Base-by-base conservation (phyloP, 2,329 filamentous ascomycete species). In the Epichloe uncinata region DNA sequence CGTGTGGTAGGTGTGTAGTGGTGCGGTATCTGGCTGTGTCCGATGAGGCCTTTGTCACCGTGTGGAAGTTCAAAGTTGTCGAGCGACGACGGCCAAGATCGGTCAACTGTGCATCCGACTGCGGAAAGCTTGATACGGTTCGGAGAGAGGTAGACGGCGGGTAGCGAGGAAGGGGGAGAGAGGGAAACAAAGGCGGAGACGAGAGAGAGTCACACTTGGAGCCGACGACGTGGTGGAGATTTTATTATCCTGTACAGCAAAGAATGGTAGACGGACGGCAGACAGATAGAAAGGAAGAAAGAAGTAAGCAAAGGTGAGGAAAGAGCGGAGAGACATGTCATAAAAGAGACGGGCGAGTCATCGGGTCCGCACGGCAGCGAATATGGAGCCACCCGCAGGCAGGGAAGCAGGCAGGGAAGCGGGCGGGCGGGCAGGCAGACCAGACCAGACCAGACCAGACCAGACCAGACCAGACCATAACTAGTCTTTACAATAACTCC, bases 261-360 rank as follows among this genome's bases (percentile, higher is more conserved):
- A 4, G 33, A 16, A 13, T 16, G 38, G 35, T 20, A 11, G 38
- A 26, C 15, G 26, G 33, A 38, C 16, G 20, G 43, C 20, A 13
- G 18, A 43, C 22, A 16, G 42, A 41, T 22, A 34, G 36, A 20
- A 38, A 45, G 34, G 9, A 44, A 22, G 44, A 18, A 15, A 26
- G 37, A 26, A 49, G 22, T 7, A 33, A 40, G 22, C 5, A 18
- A n/a, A 48, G 22, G 20, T n/a, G 12, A 40, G 42, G 42, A 40
- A 34, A 43, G 45, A 40, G 49, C 37, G 41, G 45, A 48, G 45
- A 48, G 50, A 40, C 40, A 44, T 36, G 41, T 38, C 41, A 30
- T 30, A 30, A 30, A 30, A 30, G 8, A 30, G 26, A 30, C 30
- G 30, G 30, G 16, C 16, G 16, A 16, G 45, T 40, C 34, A 40